Conservation (phyloP, 805 yeast genomes). For the Yueomyces sinensis region DNA sequence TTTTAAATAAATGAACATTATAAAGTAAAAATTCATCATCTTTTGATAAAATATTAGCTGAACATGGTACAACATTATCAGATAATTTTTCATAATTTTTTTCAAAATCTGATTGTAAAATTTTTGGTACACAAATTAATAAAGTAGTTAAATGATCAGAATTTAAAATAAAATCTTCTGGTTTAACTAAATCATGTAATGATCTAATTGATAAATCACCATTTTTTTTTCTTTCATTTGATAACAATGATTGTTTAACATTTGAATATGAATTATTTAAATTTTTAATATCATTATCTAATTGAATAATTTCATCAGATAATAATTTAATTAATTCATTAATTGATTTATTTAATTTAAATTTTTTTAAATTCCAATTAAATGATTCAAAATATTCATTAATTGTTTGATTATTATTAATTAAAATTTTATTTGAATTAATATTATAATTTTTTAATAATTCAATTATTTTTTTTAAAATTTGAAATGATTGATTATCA, state of each 20-base stretch:
- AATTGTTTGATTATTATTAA: slow-evolving; percentile 35
- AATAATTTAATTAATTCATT: slow-evolving; percentile 59
- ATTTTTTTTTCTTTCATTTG: slow-evolving; percentile 84
- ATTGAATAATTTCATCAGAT: slow-evolving; percentile 62
- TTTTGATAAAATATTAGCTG: slow-evolving; percentile 53
- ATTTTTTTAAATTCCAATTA: slow-evolving; percentile 81
- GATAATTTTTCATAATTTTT: slow-evolving; percentile 62
- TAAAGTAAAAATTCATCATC: slow-evolving; percentile 68
- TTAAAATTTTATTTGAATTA: slow-evolving; percentile 31
- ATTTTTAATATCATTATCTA: slow-evolving; percentile 76
- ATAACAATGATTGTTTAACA: slow-evolving; percentile 71
- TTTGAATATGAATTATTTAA: slow-evolving; percentile 62
- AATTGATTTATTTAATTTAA: slow-evolving; percentile 72
- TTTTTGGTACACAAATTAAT: slow-evolving; percentile 79
- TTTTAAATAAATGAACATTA: slow-evolving; percentile 76
- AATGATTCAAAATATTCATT: slow-evolving; percentile 60
- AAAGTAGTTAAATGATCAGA: slow-evolving; percentile 80
- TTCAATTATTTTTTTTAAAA: slow-evolving; percentile 68
- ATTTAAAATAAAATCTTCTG: slow-evolving; percentile 69
- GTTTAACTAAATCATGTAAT: slow-evolving; percentile 74
- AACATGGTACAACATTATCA: slow-evolving; percentile 82
- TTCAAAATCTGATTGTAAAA: slow-evolving; percentile 45
- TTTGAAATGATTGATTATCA: slow-evolving; percentile 61
- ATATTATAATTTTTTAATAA: slow-evolving; percentile 39
- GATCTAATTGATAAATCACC: slow-evolving; percentile 91